phyloP scores from a whole-genome alignment of 2,329 filamentous ascomycete genomes.

The Pseudogymnoascus sp. region DNA sequence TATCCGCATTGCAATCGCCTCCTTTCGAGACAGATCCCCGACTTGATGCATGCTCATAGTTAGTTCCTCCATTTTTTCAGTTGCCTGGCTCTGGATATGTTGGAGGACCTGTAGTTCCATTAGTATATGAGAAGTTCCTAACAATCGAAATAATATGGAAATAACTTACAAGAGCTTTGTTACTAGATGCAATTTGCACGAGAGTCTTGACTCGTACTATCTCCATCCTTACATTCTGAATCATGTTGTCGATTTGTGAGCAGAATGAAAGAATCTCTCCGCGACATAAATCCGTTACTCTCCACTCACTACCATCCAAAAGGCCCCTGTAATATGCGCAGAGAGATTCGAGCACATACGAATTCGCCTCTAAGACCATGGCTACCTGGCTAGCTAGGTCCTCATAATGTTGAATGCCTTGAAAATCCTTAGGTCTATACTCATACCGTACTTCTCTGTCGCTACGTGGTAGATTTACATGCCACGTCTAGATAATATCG shows the following conservation, averaged over 20 bases:
- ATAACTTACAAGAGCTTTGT: constrained; percentile 29
- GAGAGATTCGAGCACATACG: constrained; percentile 30
- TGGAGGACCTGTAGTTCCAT: constrained; percentile 26
- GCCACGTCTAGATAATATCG: not conserved
- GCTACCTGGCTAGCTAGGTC: constrained; percentile 32
- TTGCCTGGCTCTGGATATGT: constrained; percentile 29
- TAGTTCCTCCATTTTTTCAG: constrained; percentile 26
- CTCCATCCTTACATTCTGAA: constrained; percentile 32
- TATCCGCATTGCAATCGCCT: constrained; percentile 31
- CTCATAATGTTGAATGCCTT: constrained; percentile 32
- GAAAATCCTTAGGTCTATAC: constrained; percentile 27
- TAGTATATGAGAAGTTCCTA: not conserved
- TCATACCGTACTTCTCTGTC: not conserved
- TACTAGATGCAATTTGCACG: constrained; percentile 29
- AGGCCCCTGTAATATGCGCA: constrained; percentile 26
- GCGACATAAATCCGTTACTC: constrained; percentile 16
- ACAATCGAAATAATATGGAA: not conserved
- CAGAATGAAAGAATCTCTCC: constrained; percentile 25
- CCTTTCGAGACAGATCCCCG: constrained; percentile 18
- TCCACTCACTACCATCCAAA: constrained; percentile 22
- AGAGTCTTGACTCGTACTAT: constrained; percentile 30
- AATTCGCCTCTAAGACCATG: constrained; percentile 33
- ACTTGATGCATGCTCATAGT: constrained; percentile 24
- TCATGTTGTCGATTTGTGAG: constrained; percentile 29
- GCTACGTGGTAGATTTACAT: not conserved